Percentiles rank a stretch among this genome's conserved stretches.
Evolutionary conservation across 257 asterid genomes (phyloP).

Genomic region (Scutellaria baicalensis): DNA sequence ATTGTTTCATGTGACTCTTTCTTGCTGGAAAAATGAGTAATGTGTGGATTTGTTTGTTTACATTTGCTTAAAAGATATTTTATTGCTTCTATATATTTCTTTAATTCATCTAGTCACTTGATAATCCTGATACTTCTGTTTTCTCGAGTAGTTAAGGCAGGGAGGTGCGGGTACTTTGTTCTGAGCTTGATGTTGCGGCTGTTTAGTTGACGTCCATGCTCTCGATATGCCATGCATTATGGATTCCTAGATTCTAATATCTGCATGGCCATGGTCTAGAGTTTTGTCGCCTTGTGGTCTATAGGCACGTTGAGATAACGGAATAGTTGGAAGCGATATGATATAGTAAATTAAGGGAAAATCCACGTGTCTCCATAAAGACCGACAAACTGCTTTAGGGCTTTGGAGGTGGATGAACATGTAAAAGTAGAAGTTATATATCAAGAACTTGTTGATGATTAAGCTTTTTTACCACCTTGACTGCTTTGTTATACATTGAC

Average conservation of each 20-base stretch:
- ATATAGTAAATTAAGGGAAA: background rate
- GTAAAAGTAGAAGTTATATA: background rate
- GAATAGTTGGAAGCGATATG: background rate
- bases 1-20: background rate
- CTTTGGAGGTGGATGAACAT: background rate
- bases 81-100: background rate
- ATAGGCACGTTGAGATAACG: background rate
- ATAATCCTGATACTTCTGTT: no score
- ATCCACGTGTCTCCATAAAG: background rate
- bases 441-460: background rate
- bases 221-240: constrained; percentile 1
- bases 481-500: background rate
- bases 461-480: background rate
- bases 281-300: background rate
- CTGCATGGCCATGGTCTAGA: background rate
- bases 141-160: background rate
- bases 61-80: background rate
- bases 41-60: background rate
- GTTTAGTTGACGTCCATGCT: background rate
- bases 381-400: background rate
- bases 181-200: background rate
- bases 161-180: background rate
- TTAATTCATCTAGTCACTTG: no score
- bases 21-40: background rate
- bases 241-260: background rate